phyloP scores from a whole-genome alignment of 2,329 filamentous ascomycete genomes.

The Aspergillus versicolor region DNA sequence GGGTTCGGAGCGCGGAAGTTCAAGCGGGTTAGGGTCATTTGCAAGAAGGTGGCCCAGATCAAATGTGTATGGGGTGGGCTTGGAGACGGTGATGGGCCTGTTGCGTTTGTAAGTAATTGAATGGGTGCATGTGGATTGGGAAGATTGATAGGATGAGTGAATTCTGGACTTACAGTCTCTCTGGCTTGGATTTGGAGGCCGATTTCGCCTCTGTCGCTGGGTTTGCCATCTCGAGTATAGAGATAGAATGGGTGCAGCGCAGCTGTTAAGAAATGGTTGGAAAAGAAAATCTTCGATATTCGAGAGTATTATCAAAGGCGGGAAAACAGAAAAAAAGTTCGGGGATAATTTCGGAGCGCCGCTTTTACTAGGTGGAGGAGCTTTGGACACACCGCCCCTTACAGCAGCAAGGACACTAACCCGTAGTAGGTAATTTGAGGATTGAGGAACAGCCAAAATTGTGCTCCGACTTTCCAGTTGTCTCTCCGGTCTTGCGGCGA shows the following conservation, averaged over 20 bases:
- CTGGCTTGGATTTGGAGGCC: conserved; percentile 30
- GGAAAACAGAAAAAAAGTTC: conserved; percentile 32
- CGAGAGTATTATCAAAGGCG: conserved; percentile 8
- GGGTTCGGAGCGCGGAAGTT: conserved; percentile 48
- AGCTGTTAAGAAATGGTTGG: background rate
- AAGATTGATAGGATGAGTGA: background rate
- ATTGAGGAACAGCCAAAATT: conserved; percentile 23
- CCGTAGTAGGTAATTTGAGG: conserved; percentile 21
- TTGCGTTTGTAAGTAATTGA: background rate
- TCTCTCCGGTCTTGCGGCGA: conserved; percentile 23
- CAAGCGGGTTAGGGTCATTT: conserved; percentile 81
- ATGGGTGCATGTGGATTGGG: background rate
- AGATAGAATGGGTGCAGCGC: background rate
- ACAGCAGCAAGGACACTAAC: conserved; percentile 23
- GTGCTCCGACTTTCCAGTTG: conserved; percentile 21
- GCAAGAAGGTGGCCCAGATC: conserved; percentile 85
- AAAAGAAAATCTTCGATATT: background rate
- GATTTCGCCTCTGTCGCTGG: conserved; percentile 21
- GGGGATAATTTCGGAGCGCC: conserved; percentile 23
- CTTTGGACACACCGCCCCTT: conserved; percentile 17
- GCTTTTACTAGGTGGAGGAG: conserved; percentile 26
- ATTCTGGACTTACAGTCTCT: conserved; percentile 40
- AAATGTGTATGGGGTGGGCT: conserved; percentile 88
- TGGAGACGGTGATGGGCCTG: conserved; percentile 65
- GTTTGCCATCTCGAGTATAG: conserved; percentile 9